Conservation (phyloP, 2,329 filamentous ascomycete genomes). For the Phoma sp. region DNA sequence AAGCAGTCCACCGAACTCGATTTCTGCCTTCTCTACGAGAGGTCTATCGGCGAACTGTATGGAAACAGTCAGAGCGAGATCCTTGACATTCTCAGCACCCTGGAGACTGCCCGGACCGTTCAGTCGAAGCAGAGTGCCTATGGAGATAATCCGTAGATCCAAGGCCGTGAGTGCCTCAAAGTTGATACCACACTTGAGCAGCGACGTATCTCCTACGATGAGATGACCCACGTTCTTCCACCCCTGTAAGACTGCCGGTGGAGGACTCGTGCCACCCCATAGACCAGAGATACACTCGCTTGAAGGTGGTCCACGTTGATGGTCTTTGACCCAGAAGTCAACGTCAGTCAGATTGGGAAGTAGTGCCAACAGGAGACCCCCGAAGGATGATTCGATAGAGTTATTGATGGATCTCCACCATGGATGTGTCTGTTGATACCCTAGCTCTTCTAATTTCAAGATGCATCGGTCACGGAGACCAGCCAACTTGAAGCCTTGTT, state of each 20-base stretch:
- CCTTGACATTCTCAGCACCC: slow-evolving; percentile 20
- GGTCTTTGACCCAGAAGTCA: slow-evolving; percentile 29
- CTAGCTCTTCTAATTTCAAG: slow-evolving; percentile 16
- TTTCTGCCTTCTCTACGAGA: slow-evolving; percentile 20
- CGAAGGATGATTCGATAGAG: slow-evolving; percentile 32
- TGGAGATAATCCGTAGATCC: slow-evolving; percentile 22
- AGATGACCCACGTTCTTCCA: slow-evolving; percentile 21
- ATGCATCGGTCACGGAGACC: slow-evolving; percentile 20
- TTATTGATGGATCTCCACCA: slow-evolving; percentile 29
- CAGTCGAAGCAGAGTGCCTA: slow-evolving; percentile 23
- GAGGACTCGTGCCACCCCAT: slow-evolving; percentile 22
- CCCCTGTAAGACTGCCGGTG: slow-evolving; percentile 6
- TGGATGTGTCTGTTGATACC: slow-evolving; percentile 15
- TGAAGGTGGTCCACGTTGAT: slow-evolving; percentile 22
- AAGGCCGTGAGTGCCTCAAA: slow-evolving; percentile 23
- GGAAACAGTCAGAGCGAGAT: slow-evolving; percentile 22
- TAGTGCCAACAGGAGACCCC: slow-evolving; percentile 25
- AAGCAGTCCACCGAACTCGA: slow-evolving; percentile 25
- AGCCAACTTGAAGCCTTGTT: slow-evolving; percentile 20
- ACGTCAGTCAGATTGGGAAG: slow-evolving; percentile 28
- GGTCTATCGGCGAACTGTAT: slow-evolving; percentile 27
- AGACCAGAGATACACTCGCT: slow-evolving; percentile 29
- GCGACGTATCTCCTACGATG: slow-evolving; percentile 21
- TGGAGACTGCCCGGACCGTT: slow-evolving; percentile 31
- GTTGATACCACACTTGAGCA: slow-evolving; percentile 22